A percentile compares a stretch with the other conserved stretches of the same genome.
Evolutionary conservation across 768 basidiomycete genomes (phyloP).

Genomic region (Amanita inopinata): DNA sequence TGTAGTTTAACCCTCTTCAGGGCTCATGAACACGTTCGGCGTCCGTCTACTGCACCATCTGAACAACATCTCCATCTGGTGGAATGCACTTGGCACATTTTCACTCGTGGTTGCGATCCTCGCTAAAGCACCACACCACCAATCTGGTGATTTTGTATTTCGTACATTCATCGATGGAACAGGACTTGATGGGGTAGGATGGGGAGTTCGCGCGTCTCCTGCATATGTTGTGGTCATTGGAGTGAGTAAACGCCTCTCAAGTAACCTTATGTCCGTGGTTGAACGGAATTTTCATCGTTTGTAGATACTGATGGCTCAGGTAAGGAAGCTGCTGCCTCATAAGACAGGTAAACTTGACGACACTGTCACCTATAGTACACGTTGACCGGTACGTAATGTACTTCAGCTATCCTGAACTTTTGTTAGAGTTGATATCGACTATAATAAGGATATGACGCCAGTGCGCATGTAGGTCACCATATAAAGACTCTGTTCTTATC

Average conservation of each 20-base stretch:
- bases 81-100: constrained; percentile 66
- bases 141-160: constrained; percentile 63
- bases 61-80: constrained; percentile 66
- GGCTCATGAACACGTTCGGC: constrained; percentile 68
- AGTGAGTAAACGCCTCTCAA: constrained; percentile 18
- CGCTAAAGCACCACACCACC: constrained; percentile 61
- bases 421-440: neutral
- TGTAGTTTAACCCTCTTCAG: constrained; percentile 21
- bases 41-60: constrained; percentile 53
- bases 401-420: neutral
- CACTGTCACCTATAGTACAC: constrained; percentile 38
- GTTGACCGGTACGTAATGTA: constrained; percentile 41
- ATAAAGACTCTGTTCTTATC: neutral
- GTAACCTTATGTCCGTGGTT: too few species aligned
- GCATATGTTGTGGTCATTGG: constrained; percentile 67
- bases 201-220: constrained; percentile 57
- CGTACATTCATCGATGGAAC: constrained; percentile 62
- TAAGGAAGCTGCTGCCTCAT: constrained; percentile 12
- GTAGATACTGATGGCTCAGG: constrained; percentile 61
- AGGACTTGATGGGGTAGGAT: constrained; percentile 40
- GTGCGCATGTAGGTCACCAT: constrained; percentile 44
- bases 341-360: neutral
- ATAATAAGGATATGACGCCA: constrained; percentile 56
- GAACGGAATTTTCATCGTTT: neutral
- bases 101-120: constrained; percentile 59